Base-by-base conservation (phyloP, 495 filamentous ascomycete genomes). In the Parmelia sp. region DNA sequence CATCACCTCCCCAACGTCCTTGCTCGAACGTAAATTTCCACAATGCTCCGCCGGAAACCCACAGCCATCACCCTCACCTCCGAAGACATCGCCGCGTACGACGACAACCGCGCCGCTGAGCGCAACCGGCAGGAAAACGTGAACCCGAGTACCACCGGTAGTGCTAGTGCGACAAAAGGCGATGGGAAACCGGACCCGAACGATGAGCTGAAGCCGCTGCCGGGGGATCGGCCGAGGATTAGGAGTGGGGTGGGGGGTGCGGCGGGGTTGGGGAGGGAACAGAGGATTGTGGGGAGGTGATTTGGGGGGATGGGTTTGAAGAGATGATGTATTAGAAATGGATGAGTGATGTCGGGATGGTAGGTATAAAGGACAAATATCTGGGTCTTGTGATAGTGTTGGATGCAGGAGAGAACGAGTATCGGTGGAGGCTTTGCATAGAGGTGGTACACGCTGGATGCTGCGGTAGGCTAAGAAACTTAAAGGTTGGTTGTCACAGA, bases 41-140 rank as follows among this genome's bases (percentile, higher is more conserved):
- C 11, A 47, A 95, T 95, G 90, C 86, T 95, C 63, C 90, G 90
- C 70, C 86, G 90, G 42, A 86, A 88, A 57, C 87, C 90, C 3
- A 95, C 90, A 8, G 80, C 85, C 35, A 89, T 95, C 66, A 81
- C 84, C 60, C 80, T 95, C 44, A 93, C 90, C 0, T 78, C 86
- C 14, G 90, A 93, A 74, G 90, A 95, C 71, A 74, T 94, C 45
- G 81, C 86, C 33, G 79, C 84, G 51, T 92, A 90, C 74, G 90
- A 92, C 76, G 88, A 93, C 61, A 68, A 73, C 23, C 75, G 75
- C 60, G 25, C 44, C 14, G 65, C 68, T 73, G 37, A 65, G 64
- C 42, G 64, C 42, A 66, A 59, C 23, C 21, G 35, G 21, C 37
- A 65, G 47, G 62, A 65, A 14, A 65, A 68, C 45, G 58, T 61